phyloP scores from a whole-genome alignment of 768 basidiomycete genomes.

The Sarcomyxa edulis region DNA sequence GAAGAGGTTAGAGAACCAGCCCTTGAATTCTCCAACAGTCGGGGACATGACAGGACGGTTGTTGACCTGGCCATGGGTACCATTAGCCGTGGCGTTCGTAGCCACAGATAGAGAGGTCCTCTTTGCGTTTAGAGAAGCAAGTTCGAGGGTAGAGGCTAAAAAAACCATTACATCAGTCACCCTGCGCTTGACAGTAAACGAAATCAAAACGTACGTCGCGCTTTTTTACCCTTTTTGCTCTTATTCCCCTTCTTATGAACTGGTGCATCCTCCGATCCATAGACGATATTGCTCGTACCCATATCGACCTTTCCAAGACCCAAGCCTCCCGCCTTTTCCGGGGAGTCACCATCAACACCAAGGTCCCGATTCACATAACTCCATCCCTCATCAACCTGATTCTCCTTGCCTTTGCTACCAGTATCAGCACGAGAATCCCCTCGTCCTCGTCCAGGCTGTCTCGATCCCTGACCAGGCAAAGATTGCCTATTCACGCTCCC shows the following conservation, averaged over 20 bases:
- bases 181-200: too few species aligned
- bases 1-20: slow-evolving; percentile 95
- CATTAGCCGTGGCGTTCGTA: slow-evolving; percentile 3
- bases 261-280: slow-evolving; percentile 18
- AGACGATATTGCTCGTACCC: slow-evolving; percentile 30
- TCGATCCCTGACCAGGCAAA: too few species aligned
- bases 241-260: slow-evolving; percentile 31
- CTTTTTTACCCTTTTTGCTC: slow-evolving; percentile 45
- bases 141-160: slow-evolving; percentile 53
- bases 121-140: slow-evolving; percentile 41
- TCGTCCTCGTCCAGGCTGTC: too few species aligned
- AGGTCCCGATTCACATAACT: too few species aligned
- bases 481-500: too few species aligned
- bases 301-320: slow-evolving; percentile 31
- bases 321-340: slow-evolving; percentile 15
- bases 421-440: background rate
- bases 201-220: slow-evolving; percentile 42
- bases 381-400: slow-evolving; percentile 28
- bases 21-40: slow-evolving; percentile 80
- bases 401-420: slow-evolving; percentile 35
- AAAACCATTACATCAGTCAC: too few species aligned
- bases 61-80: slow-evolving; percentile 20
- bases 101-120: slow-evolving; percentile 27
- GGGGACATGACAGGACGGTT: slow-evolving; percentile 45
- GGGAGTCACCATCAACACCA: background rate